Conservation (phyloP, 2,329 filamentous ascomycete species). For the Corniculantispora saksenae region DNA sequence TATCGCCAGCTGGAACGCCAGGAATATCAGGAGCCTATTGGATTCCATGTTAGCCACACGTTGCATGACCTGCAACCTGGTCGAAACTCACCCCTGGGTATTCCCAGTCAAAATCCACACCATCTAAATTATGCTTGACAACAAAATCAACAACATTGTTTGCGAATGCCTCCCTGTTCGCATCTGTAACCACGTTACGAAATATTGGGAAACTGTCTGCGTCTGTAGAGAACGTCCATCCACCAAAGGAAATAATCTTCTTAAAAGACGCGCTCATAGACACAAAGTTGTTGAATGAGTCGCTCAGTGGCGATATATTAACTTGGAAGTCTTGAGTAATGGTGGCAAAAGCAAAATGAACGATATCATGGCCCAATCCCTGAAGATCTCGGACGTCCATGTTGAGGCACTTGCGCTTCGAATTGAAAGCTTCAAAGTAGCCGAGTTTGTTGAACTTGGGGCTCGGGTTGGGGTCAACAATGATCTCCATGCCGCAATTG, state of each 20-base stretch:
- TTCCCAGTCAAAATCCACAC: conserved; percentile 12
- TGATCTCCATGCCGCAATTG: conserved; percentile 31
- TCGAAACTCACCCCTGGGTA: not conserved
- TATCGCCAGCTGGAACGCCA: conserved; percentile 17
- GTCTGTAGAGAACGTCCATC: conserved; percentile 45
- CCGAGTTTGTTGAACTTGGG: conserved; percentile 22
- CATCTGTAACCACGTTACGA: conserved; percentile 31
- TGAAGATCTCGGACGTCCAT: conserved; percentile 28
- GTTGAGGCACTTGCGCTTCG: conserved; percentile 22
- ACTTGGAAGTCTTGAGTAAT: conserved; percentile 24
- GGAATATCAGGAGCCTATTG: conserved; percentile 22
- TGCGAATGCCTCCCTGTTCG: conserved; percentile 35
- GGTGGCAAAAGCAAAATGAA: conserved; percentile 30
- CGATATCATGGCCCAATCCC: conserved; percentile 20
- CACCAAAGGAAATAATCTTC: conserved; percentile 47
- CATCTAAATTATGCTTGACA: not conserved
- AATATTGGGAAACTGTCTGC: conserved; percentile 38
- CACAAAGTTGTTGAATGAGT: conserved; percentile 29
- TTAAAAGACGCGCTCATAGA: conserved; percentile 33
- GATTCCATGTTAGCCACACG: not conserved
- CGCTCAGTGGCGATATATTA: conserved; percentile 30
- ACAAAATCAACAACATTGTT: conserved; percentile 22
- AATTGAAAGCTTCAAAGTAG: conserved; percentile 25
- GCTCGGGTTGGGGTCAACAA: conserved; percentile 19
- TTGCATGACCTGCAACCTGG: too few species aligned